These are phyloP conservation scores for Didymella sp. DNA, from an alignment of 2,329 filamentous ascomycete species.

Conservation along the genomic window DNA sequence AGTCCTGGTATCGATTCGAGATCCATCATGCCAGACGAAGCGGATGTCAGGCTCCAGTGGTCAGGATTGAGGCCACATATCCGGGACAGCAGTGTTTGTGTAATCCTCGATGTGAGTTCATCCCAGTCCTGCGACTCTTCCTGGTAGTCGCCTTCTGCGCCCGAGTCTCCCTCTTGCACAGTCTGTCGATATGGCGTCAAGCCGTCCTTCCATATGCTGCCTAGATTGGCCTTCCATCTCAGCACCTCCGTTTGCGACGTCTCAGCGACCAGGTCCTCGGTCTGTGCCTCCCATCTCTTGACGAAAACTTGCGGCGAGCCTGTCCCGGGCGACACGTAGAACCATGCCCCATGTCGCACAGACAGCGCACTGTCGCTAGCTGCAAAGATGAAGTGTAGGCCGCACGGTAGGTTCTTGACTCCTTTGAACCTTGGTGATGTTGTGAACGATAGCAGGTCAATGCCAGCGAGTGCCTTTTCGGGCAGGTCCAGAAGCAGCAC, in stretches of 20 bases:
- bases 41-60: constrained; percentile 65
- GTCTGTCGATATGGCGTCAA: constrained; percentile 57
- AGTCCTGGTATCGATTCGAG: constrained; percentile 67
- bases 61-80: constrained; percentile 57
- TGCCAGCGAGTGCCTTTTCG: constrained; percentile 59
- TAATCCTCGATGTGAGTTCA: constrained; percentile 60
- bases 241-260: constrained; percentile 53
- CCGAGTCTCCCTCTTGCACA: constrained; percentile 38
- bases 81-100: constrained; percentile 57
- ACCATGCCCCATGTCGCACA: constrained; percentile 68
- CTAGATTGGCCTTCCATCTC: constrained; percentile 63
- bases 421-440: constrained; percentile 67
- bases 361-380: constrained; percentile 65
- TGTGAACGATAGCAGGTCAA: constrained; percentile 67
- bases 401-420: constrained; percentile 64
- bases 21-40: constrained; percentile 63
- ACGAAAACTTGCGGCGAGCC: constrained; percentile 57
- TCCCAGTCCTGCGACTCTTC: constrained; percentile 62
- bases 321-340: constrained; percentile 56
- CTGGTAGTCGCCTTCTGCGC: constrained; percentile 39
- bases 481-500: constrained; percentile 55
- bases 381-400: constrained; percentile 68
- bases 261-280: constrained; percentile 56
- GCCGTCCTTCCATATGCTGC: constrained; percentile 62
- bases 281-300: constrained; percentile 62